Percentiles rank a stretch among this genome's conserved stretches.
Conservation (phyloP, 495 filamentous ascomycete species). For the Haplographium delicatum region DNA sequence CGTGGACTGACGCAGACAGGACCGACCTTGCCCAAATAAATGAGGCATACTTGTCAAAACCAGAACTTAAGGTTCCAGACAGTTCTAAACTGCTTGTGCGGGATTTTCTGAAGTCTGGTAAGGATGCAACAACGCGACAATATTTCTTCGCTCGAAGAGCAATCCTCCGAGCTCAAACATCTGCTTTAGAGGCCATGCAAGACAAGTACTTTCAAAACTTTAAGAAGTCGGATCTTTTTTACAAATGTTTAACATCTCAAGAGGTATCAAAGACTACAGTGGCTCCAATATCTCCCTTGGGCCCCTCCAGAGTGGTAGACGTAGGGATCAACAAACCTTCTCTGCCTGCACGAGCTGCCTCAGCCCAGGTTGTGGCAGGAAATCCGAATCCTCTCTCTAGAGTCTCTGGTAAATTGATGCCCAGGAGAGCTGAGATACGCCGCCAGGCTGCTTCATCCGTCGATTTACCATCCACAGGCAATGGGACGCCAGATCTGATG, state of each 20-base stretch:
- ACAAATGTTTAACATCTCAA: conserved; percentile 89
- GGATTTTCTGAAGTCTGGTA: conserved; percentile 72
- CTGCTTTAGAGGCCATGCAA: conserved; percentile 77
- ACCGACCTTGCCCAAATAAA: conserved; percentile 85
- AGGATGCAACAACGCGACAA: conserved; percentile 67
- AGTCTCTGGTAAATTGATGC: conserved; percentile 17
- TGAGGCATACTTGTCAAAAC: conserved; percentile 76
- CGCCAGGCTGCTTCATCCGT: conserved; percentile 36
- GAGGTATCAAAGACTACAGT: conserved; percentile 53
- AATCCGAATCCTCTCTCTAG: conserved; percentile 35
- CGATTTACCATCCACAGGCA: conserved; percentile 30
- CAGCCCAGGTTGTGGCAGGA: conserved; percentile 12
- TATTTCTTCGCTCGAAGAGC: conserved; percentile 80
- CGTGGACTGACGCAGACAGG: conserved; percentile 82
- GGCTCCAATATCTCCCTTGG: conserved; percentile 21
- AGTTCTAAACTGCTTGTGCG: conserved; percentile 63
- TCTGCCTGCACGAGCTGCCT: conserved; percentile 13
- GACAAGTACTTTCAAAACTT: conserved; percentile 75
- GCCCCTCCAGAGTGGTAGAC: conserved; percentile 13
- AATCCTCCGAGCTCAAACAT: conserved; percentile 76
- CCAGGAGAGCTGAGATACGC: conserved; percentile 18
- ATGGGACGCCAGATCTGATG: conserved; percentile 29
- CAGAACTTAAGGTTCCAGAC: conserved; percentile 72
- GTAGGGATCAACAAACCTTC: neutral
- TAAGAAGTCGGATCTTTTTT: conserved; percentile 87